Conservation (phyloP, 371 early-diverging fungal species). For the Choanephora cucurbitarum region DNA sequence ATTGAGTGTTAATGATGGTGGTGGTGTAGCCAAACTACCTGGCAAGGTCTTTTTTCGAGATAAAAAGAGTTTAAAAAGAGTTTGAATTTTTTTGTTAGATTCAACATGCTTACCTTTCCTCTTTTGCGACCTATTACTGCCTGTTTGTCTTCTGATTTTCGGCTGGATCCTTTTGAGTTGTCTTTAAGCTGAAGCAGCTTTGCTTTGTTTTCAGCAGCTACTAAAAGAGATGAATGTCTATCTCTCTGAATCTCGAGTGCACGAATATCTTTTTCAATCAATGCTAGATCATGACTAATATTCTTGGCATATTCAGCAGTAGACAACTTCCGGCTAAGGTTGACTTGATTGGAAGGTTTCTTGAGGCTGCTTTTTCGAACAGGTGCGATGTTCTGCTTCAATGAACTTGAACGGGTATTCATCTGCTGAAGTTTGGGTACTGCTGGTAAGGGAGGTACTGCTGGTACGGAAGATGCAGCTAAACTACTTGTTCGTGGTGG, state of each 20-base stretch:
- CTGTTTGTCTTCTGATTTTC: constrained; percentile 2
- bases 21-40: constrained; percentile 48
- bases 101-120: constrained; percentile 45
- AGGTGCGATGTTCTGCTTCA: background rate
- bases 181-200: constrained; percentile 1
- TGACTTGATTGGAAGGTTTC: background rate
- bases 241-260: constrained; percentile 22
- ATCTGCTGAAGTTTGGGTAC: constrained; percentile 15
- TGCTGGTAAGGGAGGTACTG: constrained; percentile 21
- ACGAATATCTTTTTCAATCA: constrained; percentile 27
- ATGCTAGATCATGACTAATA: constrained; percentile 15
- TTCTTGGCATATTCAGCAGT: background rate
- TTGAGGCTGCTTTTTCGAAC: constrained; percentile 1
- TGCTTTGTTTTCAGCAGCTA: background rate
- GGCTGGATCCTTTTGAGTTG: background rate
- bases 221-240: constrained; percentile 12
- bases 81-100: background rate
- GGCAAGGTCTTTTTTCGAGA: constrained; percentile 47
- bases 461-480: constrained; percentile 2
- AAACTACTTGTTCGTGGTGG: constrained; percentile 22
- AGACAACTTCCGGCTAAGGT: background rate
- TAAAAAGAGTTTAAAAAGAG: too few relatives aligned
- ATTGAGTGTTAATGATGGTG: constrained; percentile 39
- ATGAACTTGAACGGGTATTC: constrained; percentile 1
- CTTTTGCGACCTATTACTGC: constrained; percentile 28